These are phyloP conservation scores for Eurotiales sp. DNA, from an alignment of 2,329 filamentous ascomycete genomes.

Conservation along the genomic window DNA sequence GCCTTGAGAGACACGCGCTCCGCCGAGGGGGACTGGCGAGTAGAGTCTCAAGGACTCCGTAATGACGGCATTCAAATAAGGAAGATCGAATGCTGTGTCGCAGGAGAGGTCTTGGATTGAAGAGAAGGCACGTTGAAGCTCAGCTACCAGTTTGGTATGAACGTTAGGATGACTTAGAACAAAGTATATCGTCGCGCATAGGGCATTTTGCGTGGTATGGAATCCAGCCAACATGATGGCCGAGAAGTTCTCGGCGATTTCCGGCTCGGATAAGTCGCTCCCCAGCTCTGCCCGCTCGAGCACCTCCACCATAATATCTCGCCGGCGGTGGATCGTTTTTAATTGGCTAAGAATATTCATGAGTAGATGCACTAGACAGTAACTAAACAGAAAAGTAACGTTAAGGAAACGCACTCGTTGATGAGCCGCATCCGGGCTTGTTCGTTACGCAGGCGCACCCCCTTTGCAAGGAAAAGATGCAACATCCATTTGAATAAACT, in stretches of 20 bases:
- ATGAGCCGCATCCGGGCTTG: constrained; percentile 24
- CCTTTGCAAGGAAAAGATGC: constrained; percentile 23
- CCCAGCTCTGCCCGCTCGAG: constrained; percentile 19
- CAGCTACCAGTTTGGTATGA: constrained; percentile 17
- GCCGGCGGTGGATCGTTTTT: constrained; percentile 19
- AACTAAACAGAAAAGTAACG: not conserved
- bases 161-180: constrained; percentile 23
- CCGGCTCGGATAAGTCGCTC: constrained; percentile 18
- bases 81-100: constrained; percentile 19
- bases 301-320: constrained; percentile 27
- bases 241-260: constrained; percentile 26
- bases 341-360: constrained; percentile 18
- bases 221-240: constrained; percentile 28
- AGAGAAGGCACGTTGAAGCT: constrained; percentile 18
- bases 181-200: constrained; percentile 26
- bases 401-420: constrained; percentile 18
- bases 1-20: constrained; percentile 25
- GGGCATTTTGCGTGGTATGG: constrained; percentile 24
- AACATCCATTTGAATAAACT: constrained; percentile 26
- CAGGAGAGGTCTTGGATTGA: constrained; percentile 20
- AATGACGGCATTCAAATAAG: constrained; percentile 28
- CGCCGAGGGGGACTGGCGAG: constrained; percentile 27
- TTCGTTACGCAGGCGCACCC: constrained; percentile 19
- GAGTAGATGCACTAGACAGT: not conserved
- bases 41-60: constrained; percentile 30